Percentiles rank a stretch among this genome's conserved stretches.
Evolutionary conservation across 768 basidiomycete species (phyloP).

Genomic region (Mycena rosella): DNA sequence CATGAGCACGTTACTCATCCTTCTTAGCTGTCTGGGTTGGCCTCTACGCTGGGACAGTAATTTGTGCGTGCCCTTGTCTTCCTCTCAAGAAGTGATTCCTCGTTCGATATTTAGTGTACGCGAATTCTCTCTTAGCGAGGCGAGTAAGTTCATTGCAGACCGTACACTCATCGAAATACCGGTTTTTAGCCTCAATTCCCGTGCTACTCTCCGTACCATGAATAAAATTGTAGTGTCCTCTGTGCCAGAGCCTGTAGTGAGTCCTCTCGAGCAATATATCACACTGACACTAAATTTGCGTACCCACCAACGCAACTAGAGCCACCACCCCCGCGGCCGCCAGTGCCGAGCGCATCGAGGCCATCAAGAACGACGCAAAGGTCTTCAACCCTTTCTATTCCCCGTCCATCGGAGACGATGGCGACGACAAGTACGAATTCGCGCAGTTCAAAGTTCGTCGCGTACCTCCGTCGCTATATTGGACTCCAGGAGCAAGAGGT

Average conservation of each 20-base stretch:
- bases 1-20: neutral
- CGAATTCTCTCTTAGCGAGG: conserved; percentile 23
- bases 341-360: conserved; percentile 37
- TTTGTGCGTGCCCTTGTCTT: neutral
- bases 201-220: conserved; percentile 3
- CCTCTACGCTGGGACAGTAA: neutral
- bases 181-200: neutral
- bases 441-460: conserved; percentile 68
- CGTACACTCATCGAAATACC: neutral
- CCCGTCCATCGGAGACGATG: conserved; percentile 65
- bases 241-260: too few species aligned
- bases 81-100: neutral
- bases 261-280: too few species aligned
- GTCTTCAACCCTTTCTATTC: conserved; percentile 78
- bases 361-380: conserved; percentile 42
- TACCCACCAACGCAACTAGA: conserved; percentile 62
- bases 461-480: neutral
- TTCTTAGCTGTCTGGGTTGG: neutral
- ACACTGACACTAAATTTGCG: too few species aligned
- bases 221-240: too few species aligned
- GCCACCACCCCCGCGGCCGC: conserved; percentile 34
- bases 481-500: too few species aligned
- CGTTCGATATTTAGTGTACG: neutral
- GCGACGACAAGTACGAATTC: conserved; percentile 64
- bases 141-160: neutral